phyloP scores from a whole-genome alignment of 148 eudicot species.

The Heliamphora exappendiculata region DNA sequence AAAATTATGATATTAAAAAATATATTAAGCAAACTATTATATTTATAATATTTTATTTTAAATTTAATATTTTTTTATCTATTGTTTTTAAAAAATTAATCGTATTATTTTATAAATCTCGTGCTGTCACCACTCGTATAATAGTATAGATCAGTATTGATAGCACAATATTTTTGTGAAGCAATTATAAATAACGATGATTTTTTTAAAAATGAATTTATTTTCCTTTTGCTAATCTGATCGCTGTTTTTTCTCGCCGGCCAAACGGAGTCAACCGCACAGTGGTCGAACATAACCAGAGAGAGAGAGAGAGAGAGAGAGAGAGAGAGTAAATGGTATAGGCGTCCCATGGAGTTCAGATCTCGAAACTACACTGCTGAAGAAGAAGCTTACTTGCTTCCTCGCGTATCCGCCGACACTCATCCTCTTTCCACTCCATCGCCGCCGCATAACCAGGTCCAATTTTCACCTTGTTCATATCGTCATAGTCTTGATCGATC shows the following conservation, averaged over 20 bases:
- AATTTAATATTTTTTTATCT: too few species aligned
- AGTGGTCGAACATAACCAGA: neutral
- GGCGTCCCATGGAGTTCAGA: constrained; percentile 36
- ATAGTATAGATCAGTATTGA: too few species aligned
- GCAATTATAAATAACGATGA: too few species aligned
- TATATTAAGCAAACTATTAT: too few species aligned
- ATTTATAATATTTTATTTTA: too few species aligned
- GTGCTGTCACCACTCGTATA: too few species aligned
- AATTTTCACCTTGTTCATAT: neutral
- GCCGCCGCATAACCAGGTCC: constrained; percentile 35
- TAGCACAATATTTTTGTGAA: too few species aligned
- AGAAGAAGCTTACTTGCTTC: constrained; percentile 32
- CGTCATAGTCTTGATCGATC: neutral
- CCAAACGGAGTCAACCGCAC: neutral
- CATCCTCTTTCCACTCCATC: constrained; percentile 51
- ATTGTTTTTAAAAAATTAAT: too few species aligned
- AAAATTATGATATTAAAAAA: too few species aligned
- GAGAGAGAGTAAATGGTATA: neutral
- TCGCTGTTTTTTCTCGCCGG: constrained; percentile 10
- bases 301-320: too few species aligned
- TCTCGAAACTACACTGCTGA: constrained; percentile 39
- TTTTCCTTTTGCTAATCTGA: neutral
- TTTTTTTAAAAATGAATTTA: too few species aligned
- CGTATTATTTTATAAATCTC: too few species aligned
- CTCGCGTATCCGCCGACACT: constrained; percentile 28